Evolutionary conservation across 805 yeast species (phyloP).

Genomic region (Spathaspora hagerdaliae): DNA sequence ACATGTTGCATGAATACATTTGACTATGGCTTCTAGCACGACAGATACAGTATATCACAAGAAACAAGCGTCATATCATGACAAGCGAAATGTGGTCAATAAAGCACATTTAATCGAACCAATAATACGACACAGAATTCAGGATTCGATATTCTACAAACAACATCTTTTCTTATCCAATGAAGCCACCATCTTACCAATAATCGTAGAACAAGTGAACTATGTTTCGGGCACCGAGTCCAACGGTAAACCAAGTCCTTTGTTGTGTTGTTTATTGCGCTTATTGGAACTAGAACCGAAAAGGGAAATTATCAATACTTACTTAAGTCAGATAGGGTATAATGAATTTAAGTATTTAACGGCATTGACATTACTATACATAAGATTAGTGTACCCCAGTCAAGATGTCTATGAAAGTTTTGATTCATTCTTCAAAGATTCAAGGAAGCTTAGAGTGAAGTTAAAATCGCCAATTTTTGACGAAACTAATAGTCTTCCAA

Average conservation of each 20-base stretch:
- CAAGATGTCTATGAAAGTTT: conserved; percentile 45
- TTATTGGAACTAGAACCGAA: conserved; percentile 74
- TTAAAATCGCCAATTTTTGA: conserved; percentile 25
- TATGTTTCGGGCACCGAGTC: conserved; percentile 58
- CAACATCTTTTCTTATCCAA: conserved; percentile 38
- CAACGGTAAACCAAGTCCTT: conserved; percentile 61
- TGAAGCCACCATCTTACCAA: conserved; percentile 35
- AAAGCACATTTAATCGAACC: conserved; percentile 38
- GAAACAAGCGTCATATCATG: conserved; percentile 22
- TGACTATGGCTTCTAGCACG: conserved; percentile 1
- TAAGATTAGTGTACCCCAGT: conserved; percentile 40
- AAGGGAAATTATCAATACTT: conserved; percentile 49
- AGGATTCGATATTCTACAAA: conserved; percentile 41
- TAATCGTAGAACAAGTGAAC: conserved; percentile 29
- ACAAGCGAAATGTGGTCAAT: conserved; percentile 23
- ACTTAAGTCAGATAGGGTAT: conserved; percentile 52
- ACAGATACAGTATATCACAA: conserved; percentile 3
- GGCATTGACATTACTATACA: conserved; percentile 64
- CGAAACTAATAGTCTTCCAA: conserved; percentile 11
- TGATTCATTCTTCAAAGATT: conserved; percentile 59
- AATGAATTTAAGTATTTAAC: conserved; percentile 68
- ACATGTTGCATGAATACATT: too few relatives aligned
- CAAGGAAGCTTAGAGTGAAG: conserved; percentile 55
- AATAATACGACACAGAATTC: conserved; percentile 38
- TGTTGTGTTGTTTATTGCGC: conserved; percentile 72